These are phyloP conservation scores for Penicillium vulpinum DNA, from an alignment of 2,329 filamentous ascomycete species.

Conservation along the genomic window DNA sequence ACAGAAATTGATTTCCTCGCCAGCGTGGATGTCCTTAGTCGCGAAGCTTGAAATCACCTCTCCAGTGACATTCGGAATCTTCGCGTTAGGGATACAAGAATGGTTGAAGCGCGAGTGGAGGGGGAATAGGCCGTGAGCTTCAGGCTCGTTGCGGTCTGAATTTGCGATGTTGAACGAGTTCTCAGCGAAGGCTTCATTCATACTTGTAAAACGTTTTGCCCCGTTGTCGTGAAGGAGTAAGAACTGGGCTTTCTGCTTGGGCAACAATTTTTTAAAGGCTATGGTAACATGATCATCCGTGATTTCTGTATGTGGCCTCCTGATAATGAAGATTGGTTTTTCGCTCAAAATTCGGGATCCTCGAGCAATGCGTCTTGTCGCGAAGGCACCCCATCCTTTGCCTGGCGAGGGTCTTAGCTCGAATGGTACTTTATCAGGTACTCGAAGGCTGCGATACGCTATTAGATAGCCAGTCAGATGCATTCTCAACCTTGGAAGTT, in stretches of 20 bases:
- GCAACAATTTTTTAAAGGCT: not conserved
- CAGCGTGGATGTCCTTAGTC: not conserved
- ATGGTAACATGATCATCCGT: not conserved
- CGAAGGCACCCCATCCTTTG: not conserved
- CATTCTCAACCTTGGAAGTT: not conserved
- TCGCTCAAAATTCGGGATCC: not conserved
- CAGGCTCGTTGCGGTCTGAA: not conserved
- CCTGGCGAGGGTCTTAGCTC: not conserved
- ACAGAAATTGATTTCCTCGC: not conserved
- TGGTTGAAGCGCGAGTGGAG: slow-evolving; percentile 5
- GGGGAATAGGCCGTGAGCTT: not conserved
- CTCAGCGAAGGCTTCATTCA: not conserved
- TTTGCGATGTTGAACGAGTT: not conserved
- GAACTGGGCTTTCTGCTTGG: not conserved
- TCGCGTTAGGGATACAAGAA: not conserved
- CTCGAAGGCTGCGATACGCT: not conserved
- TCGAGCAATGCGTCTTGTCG: not conserved
- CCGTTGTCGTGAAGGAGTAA: not conserved
- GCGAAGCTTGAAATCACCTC: not conserved
- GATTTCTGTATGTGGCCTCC: not conserved
- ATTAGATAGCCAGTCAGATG: not conserved
- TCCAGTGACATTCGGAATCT: not conserved
- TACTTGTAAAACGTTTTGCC: not conserved
- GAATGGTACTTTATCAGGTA: not conserved
- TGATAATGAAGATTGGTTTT: not conserved